Evolutionary conservation across 2,329 filamentous ascomycete genomes (phyloP), one percentile per base, ranked within the genome.

Genomic region (Apiospora phragmitis): DNA sequence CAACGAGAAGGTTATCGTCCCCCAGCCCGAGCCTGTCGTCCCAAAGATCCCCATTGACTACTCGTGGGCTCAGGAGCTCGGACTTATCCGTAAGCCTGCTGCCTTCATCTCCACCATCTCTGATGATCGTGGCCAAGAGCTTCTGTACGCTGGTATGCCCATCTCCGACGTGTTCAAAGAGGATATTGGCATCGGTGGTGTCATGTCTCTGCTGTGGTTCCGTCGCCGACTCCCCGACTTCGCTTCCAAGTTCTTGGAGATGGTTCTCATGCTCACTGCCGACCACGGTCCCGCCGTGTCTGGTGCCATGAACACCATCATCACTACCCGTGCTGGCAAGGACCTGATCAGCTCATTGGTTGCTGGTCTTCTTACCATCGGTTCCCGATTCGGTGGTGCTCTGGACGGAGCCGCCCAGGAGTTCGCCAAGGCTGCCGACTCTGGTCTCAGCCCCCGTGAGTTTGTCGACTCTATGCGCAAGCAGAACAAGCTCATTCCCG

Each of bases 241-340:
- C 83, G 96, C 96, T 80, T 97, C 94, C 89, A 97, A 97, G 87
- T 99, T 99, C 90, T 87, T 99, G 77, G 96, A 99, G 89, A 99
- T 99, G 96, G 96, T 99, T 76, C 95, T 99, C 83, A 99, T 99
- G 96, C 91, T 99, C 81, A 99, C 96, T 81, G 96, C 96, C 79
- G 96, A 99, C 82, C 96, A 99, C 91, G 96, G 96, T 85, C 96
- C 96, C 69, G 96, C 96, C 78, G 96, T 99, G 78, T 99, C 96
- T 78, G 96, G 96, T 90, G 96, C 96, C 84, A 99, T 99, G 96
- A 99, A 99, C 92, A 99, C 96, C 83, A 99, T 99, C 83, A 98
- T 99, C 83, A 99, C 96, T 74, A 99, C 96, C 72, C 94, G 96
- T 93, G 96, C 96, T 74, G 96, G 96, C 83, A 99, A 99, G 90